Percentiles rank a stretch among this genome's conserved stretches.
Conservation (phyloP, 768 basidiomycete genomes). For the Calvatia gigantea region DNA sequence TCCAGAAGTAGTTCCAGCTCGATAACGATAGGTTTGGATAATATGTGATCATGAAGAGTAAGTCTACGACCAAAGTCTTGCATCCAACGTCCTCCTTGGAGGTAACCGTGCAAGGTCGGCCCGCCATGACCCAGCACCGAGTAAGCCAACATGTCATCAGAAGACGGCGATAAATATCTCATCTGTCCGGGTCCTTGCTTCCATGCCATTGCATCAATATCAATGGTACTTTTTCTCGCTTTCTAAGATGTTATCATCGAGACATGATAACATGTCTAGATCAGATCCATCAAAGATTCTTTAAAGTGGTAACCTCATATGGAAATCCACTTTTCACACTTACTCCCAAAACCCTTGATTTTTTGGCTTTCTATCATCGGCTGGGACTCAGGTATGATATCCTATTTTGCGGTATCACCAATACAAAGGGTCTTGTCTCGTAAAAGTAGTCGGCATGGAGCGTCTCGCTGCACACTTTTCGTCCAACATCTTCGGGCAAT, state of each 20-base stretch:
- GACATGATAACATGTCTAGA: neutral
- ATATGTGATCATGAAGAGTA: no score
- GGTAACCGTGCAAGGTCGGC: no score
- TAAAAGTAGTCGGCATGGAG: neutral
- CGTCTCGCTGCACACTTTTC: no score
- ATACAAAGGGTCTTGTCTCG: neutral
- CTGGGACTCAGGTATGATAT: neutral
- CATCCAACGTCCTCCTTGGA: no score
- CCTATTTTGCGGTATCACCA: neutral
- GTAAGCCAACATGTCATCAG: neutral
- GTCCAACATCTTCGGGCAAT: no score
- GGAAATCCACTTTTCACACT: neutral
- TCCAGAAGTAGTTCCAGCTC: no score
- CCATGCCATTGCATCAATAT: no score
- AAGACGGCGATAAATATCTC: no score
- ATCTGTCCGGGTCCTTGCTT: no score
- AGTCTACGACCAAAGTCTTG: no score
- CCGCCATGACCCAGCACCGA: conserved; percentile 1
- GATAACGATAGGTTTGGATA: no score
- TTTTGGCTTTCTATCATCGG: neutral
- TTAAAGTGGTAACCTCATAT: neutral
- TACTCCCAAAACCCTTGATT: neutral
- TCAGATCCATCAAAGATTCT: neutral
- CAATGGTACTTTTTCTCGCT: no score
- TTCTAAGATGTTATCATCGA: neutral